These are phyloP conservation scores for Cladophialophora chaetospira DNA, from an alignment of 2,329 filamentous ascomycete species.

Conservation along the genomic window DNA sequence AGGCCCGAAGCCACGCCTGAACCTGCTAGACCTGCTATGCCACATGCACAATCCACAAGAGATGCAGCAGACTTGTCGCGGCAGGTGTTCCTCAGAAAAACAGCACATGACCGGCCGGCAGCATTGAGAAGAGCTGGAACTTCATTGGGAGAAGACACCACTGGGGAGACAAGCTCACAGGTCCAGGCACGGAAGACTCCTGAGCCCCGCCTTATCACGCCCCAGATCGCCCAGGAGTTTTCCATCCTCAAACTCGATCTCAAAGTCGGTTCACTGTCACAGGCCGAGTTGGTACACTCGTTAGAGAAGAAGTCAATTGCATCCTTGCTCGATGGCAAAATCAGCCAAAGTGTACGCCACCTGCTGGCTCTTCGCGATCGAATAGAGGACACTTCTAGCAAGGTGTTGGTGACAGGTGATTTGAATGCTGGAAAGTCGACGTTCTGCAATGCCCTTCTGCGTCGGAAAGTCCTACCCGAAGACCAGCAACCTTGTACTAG, in stretches of 20 bases:
- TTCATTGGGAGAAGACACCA: conserved; percentile 57
- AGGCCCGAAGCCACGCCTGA: conserved; percentile 50
- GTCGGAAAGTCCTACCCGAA: conserved; percentile 89
- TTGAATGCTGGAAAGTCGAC: conserved; percentile 97
- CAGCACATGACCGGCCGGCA: conserved; percentile 46
- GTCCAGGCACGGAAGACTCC: conserved; percentile 62
- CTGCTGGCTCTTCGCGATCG: conserved; percentile 82
- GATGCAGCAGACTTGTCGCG: conserved; percentile 37
- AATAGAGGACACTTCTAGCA: conserved; percentile 96
- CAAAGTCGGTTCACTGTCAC: conserved; percentile 82
- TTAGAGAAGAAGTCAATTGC: conserved; percentile 90
- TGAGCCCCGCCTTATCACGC: conserved; percentile 83
- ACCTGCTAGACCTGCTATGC: conserved; percentile 40
- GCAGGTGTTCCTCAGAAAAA: conserved; percentile 32
- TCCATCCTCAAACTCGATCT: conserved; percentile 93
- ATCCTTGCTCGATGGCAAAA: conserved; percentile 87
- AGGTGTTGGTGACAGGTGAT: conserved; percentile 93
- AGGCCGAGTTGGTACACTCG: conserved; percentile 90
- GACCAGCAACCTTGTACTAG: conserved; percentile 98
- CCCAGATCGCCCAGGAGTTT: conserved; percentile 93
- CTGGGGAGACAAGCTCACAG: conserved; percentile 71
- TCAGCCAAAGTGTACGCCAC: conserved; percentile 90
- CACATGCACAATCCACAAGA: conserved; percentile 41
- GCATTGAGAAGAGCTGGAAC: conserved; percentile 72
- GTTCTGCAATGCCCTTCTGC: conserved; percentile 94